Evolutionary conservation across 1,139 yeast genomes (phyloP).

Genomic region (Scheffersomyces parashehatae): DNA sequence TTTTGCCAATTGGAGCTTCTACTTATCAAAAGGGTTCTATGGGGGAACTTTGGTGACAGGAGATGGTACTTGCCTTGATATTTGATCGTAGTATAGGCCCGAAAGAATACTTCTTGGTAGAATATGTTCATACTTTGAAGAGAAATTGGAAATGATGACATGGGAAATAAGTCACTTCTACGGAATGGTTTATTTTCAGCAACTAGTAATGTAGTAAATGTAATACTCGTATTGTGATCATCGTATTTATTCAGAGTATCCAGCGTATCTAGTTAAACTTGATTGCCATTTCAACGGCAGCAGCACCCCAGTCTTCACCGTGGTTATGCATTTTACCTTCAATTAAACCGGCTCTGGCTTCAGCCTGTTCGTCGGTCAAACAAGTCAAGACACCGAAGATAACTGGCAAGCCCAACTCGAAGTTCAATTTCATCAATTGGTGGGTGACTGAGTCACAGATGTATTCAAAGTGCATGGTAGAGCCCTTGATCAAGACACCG

Average conservation of each 20-base stretch:
- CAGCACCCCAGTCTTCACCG: conserved; percentile 98
- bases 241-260: not conserved
- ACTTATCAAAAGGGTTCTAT: too few relatives aligned
- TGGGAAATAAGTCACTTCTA: too few relatives aligned
- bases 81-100: too few relatives aligned
- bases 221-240: not conserved
- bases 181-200: too few relatives aligned
- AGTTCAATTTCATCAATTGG: conserved; percentile 82
- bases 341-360: conserved; percentile 87
- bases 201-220: not conserved
- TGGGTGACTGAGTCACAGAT: conserved; percentile 89
- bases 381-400: conserved; percentile 94
- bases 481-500: conserved; percentile 93
- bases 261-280: conserved; percentile 33
- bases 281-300: conserved; percentile 94
- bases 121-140: too few relatives aligned
- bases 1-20: conserved; percentile 13
- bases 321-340: conserved; percentile 82
- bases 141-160: too few relatives aligned
- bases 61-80: too few relatives aligned
- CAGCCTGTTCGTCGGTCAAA: conserved; percentile 91
- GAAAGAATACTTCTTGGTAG: too few relatives aligned
- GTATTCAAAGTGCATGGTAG: conserved; percentile 97
- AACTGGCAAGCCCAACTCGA: conserved; percentile 70
- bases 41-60: too few relatives aligned